Percentiles rank a stretch among this genome's conserved stretches.
These are phyloP conservation scores for Fusarium bulbicola DNA, from an alignment of 2,329 filamentous ascomycete genomes.

Conservation along the genomic window DNA sequence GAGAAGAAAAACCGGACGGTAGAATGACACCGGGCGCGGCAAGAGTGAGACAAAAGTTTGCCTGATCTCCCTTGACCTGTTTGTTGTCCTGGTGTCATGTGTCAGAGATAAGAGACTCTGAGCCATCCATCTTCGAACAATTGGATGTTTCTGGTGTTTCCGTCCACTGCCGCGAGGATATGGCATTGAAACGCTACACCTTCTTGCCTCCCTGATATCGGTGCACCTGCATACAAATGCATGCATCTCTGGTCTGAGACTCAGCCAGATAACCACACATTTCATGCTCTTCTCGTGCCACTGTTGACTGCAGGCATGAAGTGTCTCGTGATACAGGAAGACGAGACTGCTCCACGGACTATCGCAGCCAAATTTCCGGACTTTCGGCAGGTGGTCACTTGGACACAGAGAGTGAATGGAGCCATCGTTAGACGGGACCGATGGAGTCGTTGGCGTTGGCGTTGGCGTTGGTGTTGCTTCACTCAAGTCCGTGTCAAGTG, in stretches of 20 bases:
- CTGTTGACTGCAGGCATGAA: background rate
- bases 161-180: background rate
- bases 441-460: constrained; percentile 3
- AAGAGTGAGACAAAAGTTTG: constrained; percentile 24
- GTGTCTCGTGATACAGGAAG: constrained; percentile 26
- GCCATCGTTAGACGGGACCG: constrained; percentile 18
- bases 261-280: background rate
- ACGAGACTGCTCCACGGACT: constrained; percentile 7
- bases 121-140: background rate
- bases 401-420: constrained; percentile 19
- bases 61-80: background rate
- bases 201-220: background rate
- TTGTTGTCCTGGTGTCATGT: background rate
- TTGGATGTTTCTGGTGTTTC: constrained; percentile 9
- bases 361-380: constrained; percentile 26
- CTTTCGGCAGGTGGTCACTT: constrained; percentile 33
- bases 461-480: background rate
- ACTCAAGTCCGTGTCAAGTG: background rate
- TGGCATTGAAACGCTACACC: background rate
- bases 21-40: constrained; percentile 29
- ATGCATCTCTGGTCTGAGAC: constrained; percentile 21
- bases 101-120: constrained; percentile 3
- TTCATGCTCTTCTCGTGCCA: background rate
- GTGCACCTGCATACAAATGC: background rate
- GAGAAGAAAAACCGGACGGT: constrained; percentile 12